Conservation (phyloP, 306 rosid genomes). For the Cucumis melo region DNA sequence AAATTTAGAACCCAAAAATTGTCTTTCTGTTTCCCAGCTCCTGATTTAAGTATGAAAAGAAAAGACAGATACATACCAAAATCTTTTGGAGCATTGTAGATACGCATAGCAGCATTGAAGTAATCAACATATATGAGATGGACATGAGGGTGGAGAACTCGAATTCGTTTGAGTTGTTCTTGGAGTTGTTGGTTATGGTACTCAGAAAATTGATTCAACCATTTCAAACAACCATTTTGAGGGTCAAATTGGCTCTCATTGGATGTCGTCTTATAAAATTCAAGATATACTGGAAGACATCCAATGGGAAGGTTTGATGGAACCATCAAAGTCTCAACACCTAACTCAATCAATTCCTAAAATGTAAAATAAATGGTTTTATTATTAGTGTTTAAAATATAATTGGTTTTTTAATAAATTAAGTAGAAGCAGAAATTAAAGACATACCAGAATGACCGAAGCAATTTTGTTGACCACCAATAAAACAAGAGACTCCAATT, state of each 20-base stretch:
- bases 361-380: too few relatives aligned
- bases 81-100: constrained; percentile 22
- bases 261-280: constrained; percentile 4
- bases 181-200: constrained; percentile 28
- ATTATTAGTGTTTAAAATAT: too few relatives aligned
- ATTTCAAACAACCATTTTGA: constrained; percentile 21
- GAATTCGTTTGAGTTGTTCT: constrained; percentile 13
- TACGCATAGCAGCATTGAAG: constrained; percentile 17
- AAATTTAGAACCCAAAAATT: too few relatives aligned
- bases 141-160: constrained; percentile 12
- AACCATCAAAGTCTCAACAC: constrained; percentile 30
- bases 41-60: too few relatives aligned
- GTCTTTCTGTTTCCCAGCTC: too few relatives aligned
- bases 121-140: constrained; percentile 33
- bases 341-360: background rate
- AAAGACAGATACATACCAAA: constrained; percentile 7
- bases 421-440: too few relatives aligned
- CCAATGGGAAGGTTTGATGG: constrained; percentile 35
- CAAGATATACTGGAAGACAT: constrained; percentile 15
- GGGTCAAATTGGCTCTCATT: constrained; percentile 9
- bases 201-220: constrained; percentile 27
- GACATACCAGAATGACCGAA: too few relatives aligned
- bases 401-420: too few relatives aligned
- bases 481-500: too few relatives aligned
- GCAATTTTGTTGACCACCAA: too few relatives aligned